Conservation (phyloP, 768 basidiomycete species). For the Lyophyllum atratum region DNA sequence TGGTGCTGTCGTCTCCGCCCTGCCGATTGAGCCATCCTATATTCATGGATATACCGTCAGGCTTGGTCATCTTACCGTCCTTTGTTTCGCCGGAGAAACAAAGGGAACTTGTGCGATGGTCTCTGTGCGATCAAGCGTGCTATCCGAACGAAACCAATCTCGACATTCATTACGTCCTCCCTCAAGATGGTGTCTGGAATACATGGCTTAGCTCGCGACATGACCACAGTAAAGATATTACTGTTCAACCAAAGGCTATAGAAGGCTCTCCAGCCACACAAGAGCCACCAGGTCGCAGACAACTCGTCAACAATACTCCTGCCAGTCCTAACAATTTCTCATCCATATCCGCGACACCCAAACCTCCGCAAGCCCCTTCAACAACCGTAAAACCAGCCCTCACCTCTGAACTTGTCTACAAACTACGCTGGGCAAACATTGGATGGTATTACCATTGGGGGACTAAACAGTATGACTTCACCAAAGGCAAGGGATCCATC, state of each 20-base stretch:
- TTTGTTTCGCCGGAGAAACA: constrained; percentile 69
- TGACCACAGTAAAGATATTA: constrained; percentile 30
- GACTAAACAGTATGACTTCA: constrained; percentile 92
- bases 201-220: constrained; percentile 40
- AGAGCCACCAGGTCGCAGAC: constrained; percentile 53
- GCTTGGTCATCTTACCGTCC: constrained; percentile 81
- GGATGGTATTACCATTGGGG: constrained; percentile 98
- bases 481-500: constrained; percentile 64
- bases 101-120: constrained; percentile 67
- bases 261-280: constrained; percentile 19
- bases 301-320: constrained; percentile 73
- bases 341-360: constrained; percentile 53
- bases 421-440: constrained; percentile 94
- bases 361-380: constrained; percentile 68
- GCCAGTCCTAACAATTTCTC: constrained; percentile 59
- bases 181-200: constrained; percentile 78
- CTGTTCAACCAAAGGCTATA: constrained; percentile 49
- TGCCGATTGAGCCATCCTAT: background rate
- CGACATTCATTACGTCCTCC: constrained; percentile 82
- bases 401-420: constrained; percentile 62
- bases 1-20: constrained; percentile 41
- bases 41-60: constrained; percentile 40
- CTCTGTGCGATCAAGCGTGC: constrained; percentile 73
- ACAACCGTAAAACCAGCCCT: constrained; percentile 49
- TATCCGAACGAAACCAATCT: constrained; percentile 89